Evolutionary conservation across 2,329 filamentous ascomycete genomes (phyloP), one percentile per base, ranked within the genome.

Genomic region (Pseudocercospora fijiensis): DNA sequence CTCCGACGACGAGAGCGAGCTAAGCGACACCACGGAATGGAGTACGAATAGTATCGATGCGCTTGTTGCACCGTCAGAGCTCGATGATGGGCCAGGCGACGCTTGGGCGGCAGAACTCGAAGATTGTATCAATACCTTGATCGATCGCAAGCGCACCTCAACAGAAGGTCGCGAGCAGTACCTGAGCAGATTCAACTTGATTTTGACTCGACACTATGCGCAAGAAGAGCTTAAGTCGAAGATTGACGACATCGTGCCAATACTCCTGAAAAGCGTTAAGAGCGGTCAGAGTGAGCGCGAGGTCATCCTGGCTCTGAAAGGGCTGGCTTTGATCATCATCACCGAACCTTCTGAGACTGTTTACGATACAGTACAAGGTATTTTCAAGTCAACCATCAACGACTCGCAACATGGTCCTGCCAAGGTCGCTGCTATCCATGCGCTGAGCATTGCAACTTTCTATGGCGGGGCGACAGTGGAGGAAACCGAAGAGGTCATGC

Each of bases 121-220:
- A 27, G 84, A 88, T 66, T 85, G 88, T 63, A 87, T 96, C 66
- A 83, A 88, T 55, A 87, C 90, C 69, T 85, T 96, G 27, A 82
- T 89, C 60, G 86, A 90, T 70, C 88, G 90, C 71, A 96, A 96
- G 82, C 87, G 89, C 68, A 91, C 88, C 76, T 92, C 88, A 68
- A 85, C 84, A 24, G 85, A 90, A 66, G 86, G 87, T 22, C 86
- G 92, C 58, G 89, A 92, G 71, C 81, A 85, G 45, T 84, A 83
- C 28, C 79, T 92, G 56, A 80, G 79, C 51, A 81, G 81, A 1
- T 91, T 88, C 74, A 82, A 84, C 45, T 84, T 88, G 58, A 81
- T 90, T 20, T 76, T 93, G 58, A 90, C 88, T 66, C 83, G 85
- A 52, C 87, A 90, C 70, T 91, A 85, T 73, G 85, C 88, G 59